Evolutionary conservation across 1,284 basidiomycete species (phyloP).

Genomic region (Kwoniella shivajii): DNA sequence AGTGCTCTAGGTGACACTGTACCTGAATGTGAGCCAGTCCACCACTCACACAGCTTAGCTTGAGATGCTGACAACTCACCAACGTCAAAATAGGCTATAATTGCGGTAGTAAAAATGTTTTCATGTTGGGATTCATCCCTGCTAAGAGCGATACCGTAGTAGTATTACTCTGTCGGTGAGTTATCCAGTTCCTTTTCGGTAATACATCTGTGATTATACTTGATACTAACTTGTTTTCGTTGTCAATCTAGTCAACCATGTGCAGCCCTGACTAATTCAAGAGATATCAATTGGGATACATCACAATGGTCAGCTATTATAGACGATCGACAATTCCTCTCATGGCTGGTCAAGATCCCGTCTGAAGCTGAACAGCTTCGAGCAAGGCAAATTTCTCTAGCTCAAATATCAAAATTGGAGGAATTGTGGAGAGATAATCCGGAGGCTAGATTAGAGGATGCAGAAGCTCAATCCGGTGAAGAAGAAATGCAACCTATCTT

Average conservation of each 20-base stretch:
- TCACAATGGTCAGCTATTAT: slow-evolving; percentile 97
- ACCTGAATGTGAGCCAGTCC: slow-evolving; percentile 70
- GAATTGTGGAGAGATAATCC: slow-evolving; percentile 98
- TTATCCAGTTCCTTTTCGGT: background rate
- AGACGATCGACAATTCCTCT: slow-evolving; percentile 95
- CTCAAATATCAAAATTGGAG: slow-evolving; percentile 95
- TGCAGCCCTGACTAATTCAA: slow-evolving; percentile 81
- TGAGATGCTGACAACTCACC: background rate
- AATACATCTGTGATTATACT: background rate
- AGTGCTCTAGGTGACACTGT: slow-evolving; percentile 94
- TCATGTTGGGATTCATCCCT: slow-evolving; percentile 98
- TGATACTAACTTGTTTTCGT: too few species aligned
- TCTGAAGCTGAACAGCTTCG: slow-evolving; percentile 92
- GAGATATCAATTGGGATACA: slow-evolving; percentile 98
- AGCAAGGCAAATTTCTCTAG: slow-evolving; percentile 92
- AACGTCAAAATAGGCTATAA: slow-evolving; percentile 70
- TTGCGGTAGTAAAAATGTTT: slow-evolving; percentile 99
- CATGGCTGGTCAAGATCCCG: slow-evolving; percentile 97
- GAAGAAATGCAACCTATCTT: slow-evolving; percentile 93
- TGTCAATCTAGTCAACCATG: slow-evolving; percentile 90
- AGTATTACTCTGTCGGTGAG: slow-evolving; percentile 92
- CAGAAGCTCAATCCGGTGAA: slow-evolving; percentile 94
- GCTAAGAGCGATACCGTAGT: slow-evolving; percentile 99
- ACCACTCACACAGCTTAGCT: background rate
- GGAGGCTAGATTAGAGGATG: slow-evolving; percentile 89